Percentiles rank a stretch among this genome's conserved stretches.
These are phyloP conservation scores for Brassica rapa DNA, from an alignment of 345 rosid genomes.

Conservation along the genomic window DNA sequence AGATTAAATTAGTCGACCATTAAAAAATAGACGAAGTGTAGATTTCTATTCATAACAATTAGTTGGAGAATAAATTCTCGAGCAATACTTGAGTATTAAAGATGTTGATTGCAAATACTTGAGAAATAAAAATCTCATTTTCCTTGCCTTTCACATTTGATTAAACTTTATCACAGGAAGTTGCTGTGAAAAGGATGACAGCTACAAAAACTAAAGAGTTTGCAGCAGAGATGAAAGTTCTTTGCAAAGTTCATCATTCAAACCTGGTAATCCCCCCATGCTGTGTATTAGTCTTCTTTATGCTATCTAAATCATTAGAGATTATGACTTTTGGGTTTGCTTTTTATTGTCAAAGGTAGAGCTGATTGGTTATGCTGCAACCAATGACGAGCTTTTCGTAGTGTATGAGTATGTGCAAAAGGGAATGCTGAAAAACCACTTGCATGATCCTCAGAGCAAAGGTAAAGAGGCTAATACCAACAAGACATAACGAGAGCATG, in stretches of 20 bases:
- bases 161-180: slow-evolving; percentile 58
- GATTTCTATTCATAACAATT: no score
- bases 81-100: no score
- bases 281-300: not conserved
- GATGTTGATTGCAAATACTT: no score
- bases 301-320: not conserved
- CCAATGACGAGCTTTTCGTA: slow-evolving; percentile 74
- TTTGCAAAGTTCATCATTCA: slow-evolving; percentile 95
- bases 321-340: slow-evolving; percentile 41
- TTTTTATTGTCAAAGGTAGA: slow-evolving; percentile 79
- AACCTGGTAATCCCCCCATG: slow-evolving; percentile 68
- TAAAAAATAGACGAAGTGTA: no score
- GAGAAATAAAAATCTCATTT: not conserved
- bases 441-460: slow-evolving; percentile 88
- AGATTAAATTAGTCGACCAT: no score
- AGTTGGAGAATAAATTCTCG: no score
- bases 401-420: slow-evolving; percentile 91
- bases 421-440: slow-evolving; percentile 80
- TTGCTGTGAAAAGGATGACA: slow-evolving; percentile 89
- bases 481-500: slow-evolving; percentile 1
- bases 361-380: slow-evolving; percentile 87
- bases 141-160: not conserved
- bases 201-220: slow-evolving; percentile 92
- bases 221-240: slow-evolving; percentile 90
- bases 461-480: slow-evolving; percentile 48